These are phyloP conservation scores for Cicer judaicum DNA, from an alignment of 306 rosid species.

Conservation along the genomic window DNA sequence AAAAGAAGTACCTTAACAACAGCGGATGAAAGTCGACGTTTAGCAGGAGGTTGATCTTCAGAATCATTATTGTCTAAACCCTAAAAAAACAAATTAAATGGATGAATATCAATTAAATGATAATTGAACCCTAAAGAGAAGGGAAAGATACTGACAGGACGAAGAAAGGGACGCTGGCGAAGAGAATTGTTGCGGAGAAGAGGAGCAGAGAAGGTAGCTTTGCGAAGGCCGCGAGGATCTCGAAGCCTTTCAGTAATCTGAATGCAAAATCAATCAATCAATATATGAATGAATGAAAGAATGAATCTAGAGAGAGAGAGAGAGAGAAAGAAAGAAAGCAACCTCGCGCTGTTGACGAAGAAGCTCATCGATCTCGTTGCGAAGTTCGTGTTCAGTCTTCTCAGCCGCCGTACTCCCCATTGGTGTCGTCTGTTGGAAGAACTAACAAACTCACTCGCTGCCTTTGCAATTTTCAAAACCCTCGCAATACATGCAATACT, in stretches of 20 bases:
- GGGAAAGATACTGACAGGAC: slow-evolving; percentile 53
- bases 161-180: slow-evolving; percentile 76
- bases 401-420: slow-evolving; percentile 71
- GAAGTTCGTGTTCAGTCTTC: slow-evolving; percentile 84
- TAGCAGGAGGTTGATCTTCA: slow-evolving; percentile 79
- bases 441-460: neutral
- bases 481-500: neutral
- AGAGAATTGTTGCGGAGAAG: slow-evolving; percentile 69
- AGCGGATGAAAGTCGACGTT: slow-evolving; percentile 85
- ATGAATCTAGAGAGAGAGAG: too few species aligned
- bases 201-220: slow-evolving; percentile 63
- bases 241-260: slow-evolving; percentile 94
- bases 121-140: slow-evolving; percentile 31
- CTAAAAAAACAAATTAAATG: slow-evolving; percentile 32
- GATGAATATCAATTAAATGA: neutral
- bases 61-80: slow-evolving; percentile 61
- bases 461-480: slow-evolving; percentile 23
- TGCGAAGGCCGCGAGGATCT: slow-evolving; percentile 95
- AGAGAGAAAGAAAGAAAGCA: neutral
- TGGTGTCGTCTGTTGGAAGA: slow-evolving; percentile 6
- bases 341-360: slow-evolving; percentile 97
- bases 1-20: slow-evolving; percentile 72
- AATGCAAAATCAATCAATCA: slow-evolving; percentile 29
- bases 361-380: slow-evolving; percentile 95
- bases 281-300: neutral